These are phyloP conservation scores for Nicotiana sylvestris DNA, from an alignment of 257 asterid species.

Conservation along the genomic window DNA sequence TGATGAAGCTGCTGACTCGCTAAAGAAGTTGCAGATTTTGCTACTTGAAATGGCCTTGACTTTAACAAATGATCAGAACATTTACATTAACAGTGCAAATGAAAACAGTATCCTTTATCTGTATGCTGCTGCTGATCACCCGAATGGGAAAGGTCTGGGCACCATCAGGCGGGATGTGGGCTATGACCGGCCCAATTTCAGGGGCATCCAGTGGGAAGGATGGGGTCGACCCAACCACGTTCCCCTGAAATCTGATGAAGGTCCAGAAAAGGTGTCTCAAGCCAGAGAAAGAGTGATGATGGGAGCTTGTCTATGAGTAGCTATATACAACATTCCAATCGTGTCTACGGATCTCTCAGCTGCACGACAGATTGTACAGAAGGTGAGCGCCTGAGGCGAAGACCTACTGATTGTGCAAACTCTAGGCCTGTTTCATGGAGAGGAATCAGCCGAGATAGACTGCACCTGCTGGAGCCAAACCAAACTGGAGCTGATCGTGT, in stretches of 20 bases:
- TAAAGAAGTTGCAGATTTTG: conserved; percentile 24
- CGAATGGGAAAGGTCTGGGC: conserved; percentile 39
- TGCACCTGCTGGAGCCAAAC: conserved; percentile 47
- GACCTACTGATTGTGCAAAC: conserved; percentile 51
- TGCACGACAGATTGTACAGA: conserved; percentile 37
- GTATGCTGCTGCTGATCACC: conserved; percentile 43
- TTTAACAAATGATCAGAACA: too few species aligned
- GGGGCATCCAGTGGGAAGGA: conserved; percentile 50
- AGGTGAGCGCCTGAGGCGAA: conserved; percentile 64
- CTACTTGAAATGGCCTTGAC: too few species aligned
- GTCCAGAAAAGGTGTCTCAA: conserved; percentile 34
- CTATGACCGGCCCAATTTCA: conserved; percentile 37
- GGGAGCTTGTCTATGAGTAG: conserved; percentile 46
- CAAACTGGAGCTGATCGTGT: conserved; percentile 52
- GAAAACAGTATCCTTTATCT: conserved; percentile 44
- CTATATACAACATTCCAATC: conserved; percentile 55
- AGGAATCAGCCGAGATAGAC: conserved; percentile 54
- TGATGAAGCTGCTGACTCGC: conserved; percentile 65
- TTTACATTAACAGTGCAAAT: background rate
- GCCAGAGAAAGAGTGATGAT: conserved; percentile 38
- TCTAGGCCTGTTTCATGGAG: conserved; percentile 49
- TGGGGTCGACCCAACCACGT: conserved; percentile 38
- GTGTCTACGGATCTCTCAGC: conserved; percentile 42
- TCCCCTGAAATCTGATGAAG: conserved; percentile 37
- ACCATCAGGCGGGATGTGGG: conserved; percentile 49